phyloP scores from a whole-genome alignment of 2,329 filamentous ascomycete species.

The Venturia asperata region DNA sequence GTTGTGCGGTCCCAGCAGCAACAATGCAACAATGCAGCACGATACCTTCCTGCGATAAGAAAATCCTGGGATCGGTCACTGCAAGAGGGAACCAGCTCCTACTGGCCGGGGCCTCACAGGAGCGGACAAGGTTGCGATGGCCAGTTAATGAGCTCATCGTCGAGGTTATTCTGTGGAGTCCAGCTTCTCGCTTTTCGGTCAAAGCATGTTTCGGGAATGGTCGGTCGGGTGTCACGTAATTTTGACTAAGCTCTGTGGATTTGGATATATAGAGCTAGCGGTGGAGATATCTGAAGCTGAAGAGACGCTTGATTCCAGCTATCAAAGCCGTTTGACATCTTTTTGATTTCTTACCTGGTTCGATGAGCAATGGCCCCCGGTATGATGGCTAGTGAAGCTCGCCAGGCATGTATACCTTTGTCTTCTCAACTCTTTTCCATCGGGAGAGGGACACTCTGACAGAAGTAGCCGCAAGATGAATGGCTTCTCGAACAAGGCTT shows the following conservation, averaged over 20 bases:
- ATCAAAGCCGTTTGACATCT: neutral
- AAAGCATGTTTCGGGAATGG: neutral
- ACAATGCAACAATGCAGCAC: neutral
- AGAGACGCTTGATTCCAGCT: neutral
- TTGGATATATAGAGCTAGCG: neutral
- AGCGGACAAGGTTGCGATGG: neutral
- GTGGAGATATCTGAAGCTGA: neutral
- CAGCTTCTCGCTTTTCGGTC: neutral
- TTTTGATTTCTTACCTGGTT: neutral
- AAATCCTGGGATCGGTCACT: neutral
- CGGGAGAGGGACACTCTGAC: neutral
- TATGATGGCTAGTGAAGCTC: slow-evolving; percentile 8
- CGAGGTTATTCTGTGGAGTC: neutral
- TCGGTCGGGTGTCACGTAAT: neutral
- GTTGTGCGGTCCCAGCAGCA: neutral
- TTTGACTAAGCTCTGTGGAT: neutral
- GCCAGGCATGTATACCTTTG: neutral
- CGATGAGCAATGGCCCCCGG: neutral
- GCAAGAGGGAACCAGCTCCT: neutral
- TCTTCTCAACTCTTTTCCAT: neutral
- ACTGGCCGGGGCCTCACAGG: neutral
- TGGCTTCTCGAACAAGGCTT: slow-evolving; percentile 50
- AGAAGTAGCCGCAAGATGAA: slow-evolving; percentile 36
- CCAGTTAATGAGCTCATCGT: neutral
- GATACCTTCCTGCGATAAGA: neutral